These are phyloP conservation scores for Cercis canadensis DNA, from an alignment of 306 rosid genomes.

Conservation along the genomic window DNA sequence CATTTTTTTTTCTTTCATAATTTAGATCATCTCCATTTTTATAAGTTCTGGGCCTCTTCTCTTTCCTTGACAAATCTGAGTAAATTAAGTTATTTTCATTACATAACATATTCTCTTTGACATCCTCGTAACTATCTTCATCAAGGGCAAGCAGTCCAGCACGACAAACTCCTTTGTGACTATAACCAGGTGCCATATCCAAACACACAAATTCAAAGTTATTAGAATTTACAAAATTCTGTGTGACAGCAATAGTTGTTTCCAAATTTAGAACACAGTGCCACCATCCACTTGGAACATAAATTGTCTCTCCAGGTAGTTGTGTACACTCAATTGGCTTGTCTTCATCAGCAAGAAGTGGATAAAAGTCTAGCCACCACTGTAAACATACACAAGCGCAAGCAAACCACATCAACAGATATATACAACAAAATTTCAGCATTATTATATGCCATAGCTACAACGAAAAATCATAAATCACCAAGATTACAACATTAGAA, in stretches of 20 bases:
- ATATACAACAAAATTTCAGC: constrained; percentile 17
- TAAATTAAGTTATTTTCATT: constrained; percentile 36
- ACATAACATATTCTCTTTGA: constrained; percentile 42
- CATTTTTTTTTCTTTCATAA: constrained; percentile 38
- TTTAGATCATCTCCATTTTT: constrained; percentile 55
- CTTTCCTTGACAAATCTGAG: constrained; percentile 68
- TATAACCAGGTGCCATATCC: constrained; percentile 99
- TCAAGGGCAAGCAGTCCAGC: constrained; percentile 94
- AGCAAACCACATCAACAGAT: constrained; percentile 32
- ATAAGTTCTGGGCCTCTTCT: constrained; percentile 65
- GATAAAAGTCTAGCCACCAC: constrained; percentile 99
- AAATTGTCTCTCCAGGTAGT: constrained; percentile 95
- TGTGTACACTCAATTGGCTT: constrained; percentile 98
- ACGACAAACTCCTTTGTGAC: constrained; percentile 96
- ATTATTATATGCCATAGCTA: constrained; percentile 10
- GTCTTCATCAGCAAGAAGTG: constrained; percentile 97
- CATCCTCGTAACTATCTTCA: constrained; percentile 59
- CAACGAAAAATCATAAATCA: constrained; percentile 27
- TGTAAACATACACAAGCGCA: constrained; percentile 43
- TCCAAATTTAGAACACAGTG: constrained; percentile 96
- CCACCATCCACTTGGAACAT: constrained; percentile 99
- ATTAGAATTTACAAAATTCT: constrained; percentile 83
- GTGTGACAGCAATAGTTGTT: constrained; percentile 92
- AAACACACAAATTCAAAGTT: constrained; percentile 94
- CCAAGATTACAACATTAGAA: constrained; percentile 27